These are phyloP conservation scores for Eucalyptus polybractea DNA, from an alignment of 345 rosid genomes.

Conservation along the genomic window DNA sequence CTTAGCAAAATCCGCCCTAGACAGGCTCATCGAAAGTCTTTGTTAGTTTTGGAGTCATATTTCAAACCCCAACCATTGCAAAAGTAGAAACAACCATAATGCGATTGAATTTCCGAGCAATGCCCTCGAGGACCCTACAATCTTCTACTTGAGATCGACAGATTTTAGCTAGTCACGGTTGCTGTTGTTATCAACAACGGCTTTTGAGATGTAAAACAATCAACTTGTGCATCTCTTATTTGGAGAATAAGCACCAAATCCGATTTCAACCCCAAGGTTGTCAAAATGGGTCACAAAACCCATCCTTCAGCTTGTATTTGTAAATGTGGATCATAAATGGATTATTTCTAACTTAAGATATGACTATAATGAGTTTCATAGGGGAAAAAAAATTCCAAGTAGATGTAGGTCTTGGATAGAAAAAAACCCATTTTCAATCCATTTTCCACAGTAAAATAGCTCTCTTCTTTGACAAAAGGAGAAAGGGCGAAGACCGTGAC, in stretches of 20 bases:
- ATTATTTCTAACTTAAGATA: neutral
- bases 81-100: neutral
- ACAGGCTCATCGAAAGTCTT: neutral
- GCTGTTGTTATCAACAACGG: neutral
- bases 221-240: neutral
- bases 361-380: too few species aligned
- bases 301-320: neutral
- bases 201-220: neutral
- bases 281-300: neutral
- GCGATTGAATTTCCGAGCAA: neutral
- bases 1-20: slow-evolving; percentile 22
- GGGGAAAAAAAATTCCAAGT: neutral
- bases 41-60: neutral
- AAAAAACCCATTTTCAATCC: neutral
- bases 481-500: neutral
- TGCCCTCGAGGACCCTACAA: neutral
- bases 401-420: neutral
- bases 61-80: neutral
- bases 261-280: neutral
- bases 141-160: neutral
- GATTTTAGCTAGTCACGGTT: neutral
- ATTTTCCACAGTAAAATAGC: neutral
- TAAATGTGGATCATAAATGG: neutral
- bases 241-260: neutral
- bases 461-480: neutral